Evolutionary conservation across 225 moss, liverwort and hornwort genomes (phyloP).

Genomic region (Marchantia paleacea): DNA sequence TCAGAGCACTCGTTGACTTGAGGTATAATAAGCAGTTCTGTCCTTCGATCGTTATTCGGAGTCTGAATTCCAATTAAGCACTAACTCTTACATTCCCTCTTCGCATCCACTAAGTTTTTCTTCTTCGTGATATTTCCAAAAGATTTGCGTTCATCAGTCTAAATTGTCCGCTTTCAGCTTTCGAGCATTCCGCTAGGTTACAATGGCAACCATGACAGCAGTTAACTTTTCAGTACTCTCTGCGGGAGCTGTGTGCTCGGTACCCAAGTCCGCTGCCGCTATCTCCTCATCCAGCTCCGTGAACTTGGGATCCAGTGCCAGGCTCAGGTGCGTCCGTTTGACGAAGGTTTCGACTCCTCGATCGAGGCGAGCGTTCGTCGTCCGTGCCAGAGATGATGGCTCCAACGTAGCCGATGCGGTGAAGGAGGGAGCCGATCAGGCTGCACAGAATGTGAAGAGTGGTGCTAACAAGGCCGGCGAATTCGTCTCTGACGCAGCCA

Average conservation of each 20-base stretch:
- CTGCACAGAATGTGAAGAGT: not conserved
- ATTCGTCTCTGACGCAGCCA: not conserved
- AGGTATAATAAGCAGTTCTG: not conserved
- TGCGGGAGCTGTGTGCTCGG: not conserved
- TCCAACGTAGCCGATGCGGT: constrained; percentile 1
- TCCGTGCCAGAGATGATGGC: not conserved
- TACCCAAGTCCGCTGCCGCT: not conserved
- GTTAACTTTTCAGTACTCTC: not conserved
- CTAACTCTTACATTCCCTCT: not conserved
- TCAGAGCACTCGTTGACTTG: not conserved
- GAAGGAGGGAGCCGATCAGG: not conserved
- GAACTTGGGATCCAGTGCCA: not conserved
- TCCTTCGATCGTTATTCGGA: no score
- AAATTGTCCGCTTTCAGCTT: not conserved
- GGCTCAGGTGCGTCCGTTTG: not conserved
- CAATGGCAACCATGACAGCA: not conserved
- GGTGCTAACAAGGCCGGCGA: constrained; percentile 1
- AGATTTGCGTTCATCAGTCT: not conserved
- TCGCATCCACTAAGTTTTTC: not conserved
- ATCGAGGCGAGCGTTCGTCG: not conserved
- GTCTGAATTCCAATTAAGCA: not conserved
- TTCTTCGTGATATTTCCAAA: not conserved
- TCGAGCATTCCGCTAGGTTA: not conserved
- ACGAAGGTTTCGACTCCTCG: not conserved
- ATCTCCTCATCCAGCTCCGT: not conserved